phyloP scores from a whole-genome alignment of 2,329 filamentous ascomycete genomes.

The Chaetomiaceae sp. region DNA sequence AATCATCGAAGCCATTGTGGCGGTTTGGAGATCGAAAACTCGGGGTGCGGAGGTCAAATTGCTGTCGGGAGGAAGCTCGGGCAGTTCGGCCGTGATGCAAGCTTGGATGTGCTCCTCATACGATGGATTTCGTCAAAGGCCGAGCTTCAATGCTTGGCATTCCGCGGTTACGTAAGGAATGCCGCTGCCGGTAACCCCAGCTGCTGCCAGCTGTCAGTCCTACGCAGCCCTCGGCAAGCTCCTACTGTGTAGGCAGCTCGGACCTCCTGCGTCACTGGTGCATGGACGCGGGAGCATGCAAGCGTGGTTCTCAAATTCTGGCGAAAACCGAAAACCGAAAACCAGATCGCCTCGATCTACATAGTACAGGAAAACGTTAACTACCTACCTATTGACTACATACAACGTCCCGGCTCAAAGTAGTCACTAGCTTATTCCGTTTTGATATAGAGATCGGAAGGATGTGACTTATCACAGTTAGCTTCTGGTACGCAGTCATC shows the following conservation, averaged over 20 bases:
- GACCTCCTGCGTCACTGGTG: neutral
- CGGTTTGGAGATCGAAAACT: conserved; percentile 22
- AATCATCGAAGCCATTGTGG: conserved; percentile 52
- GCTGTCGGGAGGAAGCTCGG: conserved; percentile 17
- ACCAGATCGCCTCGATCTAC: too few relatives aligned
- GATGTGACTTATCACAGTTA: too few relatives aligned
- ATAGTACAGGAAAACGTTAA: too few relatives aligned
- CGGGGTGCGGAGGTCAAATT: conserved; percentile 12
- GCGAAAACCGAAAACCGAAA: too few relatives aligned
- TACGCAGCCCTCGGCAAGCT: neutral
- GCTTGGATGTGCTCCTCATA: conserved; percentile 19
- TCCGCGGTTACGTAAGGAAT: conserved; percentile 14
- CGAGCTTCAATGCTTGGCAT: conserved; percentile 20
- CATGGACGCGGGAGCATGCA: neutral
- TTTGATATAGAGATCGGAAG: too few relatives aligned
- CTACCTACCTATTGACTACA: too few relatives aligned
- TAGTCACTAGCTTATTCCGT: too few relatives aligned
- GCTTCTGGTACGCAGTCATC: too few relatives aligned
- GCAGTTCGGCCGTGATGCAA: conserved; percentile 9
- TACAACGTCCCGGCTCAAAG: too few relatives aligned
- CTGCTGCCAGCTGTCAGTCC: conserved; percentile 1
- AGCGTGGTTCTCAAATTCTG: too few relatives aligned
- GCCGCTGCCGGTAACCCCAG: neutral
- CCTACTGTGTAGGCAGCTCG: neutral
- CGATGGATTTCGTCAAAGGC: conserved; percentile 22